Evolutionary conservation across 208 protist genomes (phyloP), one percentile per base, ranked within the genome.

Genomic region (Leishmania turanica): DNA sequence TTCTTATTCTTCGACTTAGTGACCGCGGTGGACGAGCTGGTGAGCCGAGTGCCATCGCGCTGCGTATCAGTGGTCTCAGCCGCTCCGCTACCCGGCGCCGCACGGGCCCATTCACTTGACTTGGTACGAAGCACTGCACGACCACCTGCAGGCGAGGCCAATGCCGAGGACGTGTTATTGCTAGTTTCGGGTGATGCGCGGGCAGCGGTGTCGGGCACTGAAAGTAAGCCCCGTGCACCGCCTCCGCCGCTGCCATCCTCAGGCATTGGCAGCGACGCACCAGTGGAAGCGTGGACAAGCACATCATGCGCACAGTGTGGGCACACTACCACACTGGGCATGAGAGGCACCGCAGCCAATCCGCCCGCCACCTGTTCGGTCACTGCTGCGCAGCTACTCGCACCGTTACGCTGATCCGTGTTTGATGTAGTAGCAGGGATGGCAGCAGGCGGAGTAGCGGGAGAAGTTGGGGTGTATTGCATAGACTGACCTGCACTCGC

Each of bases 271-370:
- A 49, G 17, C 8, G 13, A 17, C 68, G n/a, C 21, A 31, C 68
- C 68, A 8, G 78, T 27, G 17, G n/a, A 3, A 17, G 9, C n/a
- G 34, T 47, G 7, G 42, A 60, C 4, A 58, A 27, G 54, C 42
- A 83, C 74, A 24, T 49, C 74, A 54, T 75, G 74, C 19, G 51
- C 31, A 58, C 80, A 83, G 54, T 83, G 40, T 42, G 80, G 80
- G 56, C 80, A 83, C 42, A 79, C 42, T 15, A 75, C 70, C 45
- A 54, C 45, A 13, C 70, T 56, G 42, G 70, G 21, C 27, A 60
- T 8, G 11, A n/a, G 21, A 17, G 42, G 42, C 40, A 49, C 21
- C 40, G 40, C 17, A 37, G 51, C 53, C 31, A 31, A 24, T 62
- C 19, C 34, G 2, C 34, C 15, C 51, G 49, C 49, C 72, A 21